Evolutionary conservation across 2,329 filamentous ascomycete genomes (phyloP).

Genomic region (Teratosphaeria zuluensis): DNA sequence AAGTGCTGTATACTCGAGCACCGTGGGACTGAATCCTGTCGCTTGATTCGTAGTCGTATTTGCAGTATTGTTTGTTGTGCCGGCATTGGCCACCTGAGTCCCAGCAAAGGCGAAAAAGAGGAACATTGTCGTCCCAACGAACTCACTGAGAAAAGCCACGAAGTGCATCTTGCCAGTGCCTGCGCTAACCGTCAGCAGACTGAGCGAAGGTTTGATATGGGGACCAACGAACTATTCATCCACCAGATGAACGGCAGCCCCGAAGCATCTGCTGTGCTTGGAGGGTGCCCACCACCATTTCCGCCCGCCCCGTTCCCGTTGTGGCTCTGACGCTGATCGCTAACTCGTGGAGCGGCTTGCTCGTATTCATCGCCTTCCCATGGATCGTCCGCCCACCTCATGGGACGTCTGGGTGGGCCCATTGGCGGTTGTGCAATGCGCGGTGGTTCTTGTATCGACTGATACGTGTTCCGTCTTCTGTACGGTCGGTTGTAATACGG

Average conservation of each 20-base stretch:
- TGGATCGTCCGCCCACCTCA: not conserved
- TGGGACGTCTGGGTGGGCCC: slow-evolving; percentile 6
- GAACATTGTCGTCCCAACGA: slow-evolving; percentile 27
- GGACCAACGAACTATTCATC: slow-evolving; percentile 17
- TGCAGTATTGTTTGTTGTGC: slow-evolving; percentile 9
- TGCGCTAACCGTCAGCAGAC: not conserved
- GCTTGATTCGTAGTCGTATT: slow-evolving; percentile 18
- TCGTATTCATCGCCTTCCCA: slow-evolving; percentile 15
- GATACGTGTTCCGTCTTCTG: slow-evolving; percentile 6
- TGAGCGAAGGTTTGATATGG: too few species aligned
- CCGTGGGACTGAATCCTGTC: slow-evolving; percentile 21
- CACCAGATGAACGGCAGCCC: slow-evolving; percentile 22
- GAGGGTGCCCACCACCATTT: not conserved
- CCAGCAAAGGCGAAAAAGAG: slow-evolving; percentile 26
- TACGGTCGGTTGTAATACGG: slow-evolving; percentile 17
- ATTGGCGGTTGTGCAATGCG: not conserved
- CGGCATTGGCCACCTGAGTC: slow-evolving; percentile 13
- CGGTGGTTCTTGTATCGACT: slow-evolving; percentile 9
- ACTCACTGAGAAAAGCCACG: slow-evolving; percentile 20
- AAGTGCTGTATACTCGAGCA: slow-evolving; percentile 21
- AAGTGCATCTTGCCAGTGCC: slow-evolving; percentile 9
- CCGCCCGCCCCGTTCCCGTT: not conserved
- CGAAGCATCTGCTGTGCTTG: slow-evolving; percentile 19
- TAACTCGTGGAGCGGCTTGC: slow-evolving; percentile 3
- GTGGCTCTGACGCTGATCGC: not conserved